phyloP scores from a whole-genome alignment of 768 basidiomycete species.

The Tylopilus subfusipes region DNA sequence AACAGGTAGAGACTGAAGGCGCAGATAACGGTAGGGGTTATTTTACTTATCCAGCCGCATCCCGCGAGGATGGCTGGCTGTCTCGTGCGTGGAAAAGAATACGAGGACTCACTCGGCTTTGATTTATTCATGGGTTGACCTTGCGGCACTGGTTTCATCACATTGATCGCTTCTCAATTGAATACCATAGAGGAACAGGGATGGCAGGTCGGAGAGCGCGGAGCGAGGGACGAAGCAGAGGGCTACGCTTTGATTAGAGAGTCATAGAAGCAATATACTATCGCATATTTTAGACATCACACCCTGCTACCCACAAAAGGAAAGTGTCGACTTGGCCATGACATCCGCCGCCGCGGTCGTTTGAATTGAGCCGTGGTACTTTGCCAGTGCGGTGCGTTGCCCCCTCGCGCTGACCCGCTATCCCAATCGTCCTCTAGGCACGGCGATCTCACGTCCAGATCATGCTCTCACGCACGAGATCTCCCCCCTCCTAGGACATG shows the following conservation, averaged over 20 bases:
- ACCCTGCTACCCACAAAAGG: not conserved
- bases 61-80: constrained; percentile 60
- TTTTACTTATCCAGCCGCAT: constrained; percentile 56
- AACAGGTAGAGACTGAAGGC: constrained; percentile 21
- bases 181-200: constrained; percentile 27
- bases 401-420: not conserved
- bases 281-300: constrained; percentile 11
- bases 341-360: constrained; percentile 15
- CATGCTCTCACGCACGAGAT: constrained; percentile 12
- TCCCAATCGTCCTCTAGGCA: constrained; percentile 21
- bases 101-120: constrained; percentile 67
- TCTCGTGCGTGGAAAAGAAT: constrained; percentile 66
- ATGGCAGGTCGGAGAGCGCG: constrained; percentile 38
- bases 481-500: constrained; percentile 16
- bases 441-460: constrained; percentile 30
- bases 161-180: constrained; percentile 29
- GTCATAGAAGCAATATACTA: constrained; percentile 30
- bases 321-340: constrained; percentile 16
- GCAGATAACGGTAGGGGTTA: constrained; percentile 68
- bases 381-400: not conserved
- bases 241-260: constrained; percentile 42
- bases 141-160: constrained; percentile 26
- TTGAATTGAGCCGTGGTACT: not conserved
- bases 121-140: constrained; percentile 53
- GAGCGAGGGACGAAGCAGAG: constrained; percentile 46